Conservation (phyloP, 805 yeast species). For the Candida silvatica region DNA sequence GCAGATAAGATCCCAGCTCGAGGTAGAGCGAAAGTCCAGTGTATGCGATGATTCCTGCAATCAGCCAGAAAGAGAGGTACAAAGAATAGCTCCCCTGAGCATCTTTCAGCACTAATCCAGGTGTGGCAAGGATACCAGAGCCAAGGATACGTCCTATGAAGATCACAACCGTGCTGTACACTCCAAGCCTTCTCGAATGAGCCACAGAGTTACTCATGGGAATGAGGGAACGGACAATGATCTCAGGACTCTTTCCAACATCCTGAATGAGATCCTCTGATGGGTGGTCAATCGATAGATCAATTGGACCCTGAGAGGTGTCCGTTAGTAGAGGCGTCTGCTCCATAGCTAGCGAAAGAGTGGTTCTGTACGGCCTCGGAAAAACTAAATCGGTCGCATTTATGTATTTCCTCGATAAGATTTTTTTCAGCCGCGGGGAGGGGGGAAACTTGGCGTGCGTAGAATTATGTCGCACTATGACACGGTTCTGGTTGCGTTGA, state of each 20-base stretch:
- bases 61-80: conserved; percentile 54
- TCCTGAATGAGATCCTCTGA: conserved; percentile 4
- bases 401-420: too few species aligned
- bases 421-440: too few species aligned
- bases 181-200: conserved; percentile 68
- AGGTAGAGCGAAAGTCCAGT: conserved; percentile 59
- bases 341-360: too few species aligned
- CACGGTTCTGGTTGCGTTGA: too few species aligned
- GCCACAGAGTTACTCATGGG: conserved; percentile 26
- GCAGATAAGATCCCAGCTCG: conserved; percentile 64
- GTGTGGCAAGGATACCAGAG: conserved; percentile 70
- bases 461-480: too few species aligned
- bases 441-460: too few species aligned
- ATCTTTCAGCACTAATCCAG: conserved; percentile 56
- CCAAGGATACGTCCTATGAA: conserved; percentile 68
- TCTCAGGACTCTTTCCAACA: background rate
- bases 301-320: too few species aligned
- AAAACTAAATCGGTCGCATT: too few species aligned
- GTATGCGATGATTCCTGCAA: conserved; percentile 55
- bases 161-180: conserved; percentile 55
- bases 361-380: too few species aligned
- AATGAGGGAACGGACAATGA: background rate
- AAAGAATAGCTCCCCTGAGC: conserved; percentile 59
- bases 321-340: too few species aligned
- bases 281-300: background rate